Base-by-base conservation (phyloP, 345 rosid genomes). In the Corchorus olitorius region DNA sequence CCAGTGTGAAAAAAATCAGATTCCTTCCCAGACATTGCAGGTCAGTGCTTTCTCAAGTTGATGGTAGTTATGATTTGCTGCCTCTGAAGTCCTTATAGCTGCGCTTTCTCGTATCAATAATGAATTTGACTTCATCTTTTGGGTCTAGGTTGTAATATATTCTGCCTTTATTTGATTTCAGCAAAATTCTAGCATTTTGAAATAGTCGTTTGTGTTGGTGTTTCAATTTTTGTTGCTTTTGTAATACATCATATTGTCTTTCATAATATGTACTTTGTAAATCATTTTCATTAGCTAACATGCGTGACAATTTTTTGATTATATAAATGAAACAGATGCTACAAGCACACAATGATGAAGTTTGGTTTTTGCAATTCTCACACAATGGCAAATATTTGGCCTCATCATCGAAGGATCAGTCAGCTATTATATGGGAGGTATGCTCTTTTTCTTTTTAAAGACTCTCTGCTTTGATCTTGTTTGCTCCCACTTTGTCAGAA, bases 311-410 rank as follows among this genome's bases (percentile, higher is more conserved):
- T 11, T 41, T 41, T 41, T 6, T 49, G 3, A 16, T 60, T 81
- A 54, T 77, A 34, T 82, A 65, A 84, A 82, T 84, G 86, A 74
- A 73, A 83, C 87, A 91, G 95, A 77, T 89, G 68, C 52, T 91
- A 84, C 79, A 89, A 85, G 88, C 81, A 41, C 95, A 91, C 78
- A 85, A 72, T 59, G 90, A 89, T 80, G 95, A 91, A 85, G 91
- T 91, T 19, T 91, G 95, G 95, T 91, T 88, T 81, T 46, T 91
- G 84, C 88, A 89, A 87, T 91, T 89, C 84, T 91, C 93, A 6
- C 93, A 85, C 22, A 80, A 88, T 80, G 95, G 95, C 54, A 86
- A 85, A 77, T 91, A 87, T 82, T 79, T 91, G 72, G 95, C 93
- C 56, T 91, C 95, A 48, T 81, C 95, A 22, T 91, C 95, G 34